A percentile compares a stretch with the other conserved stretches of the same genome.
Conservation (phyloP, 2,329 filamentous ascomycete genomes). For the Akanthomyces uredinophilus region DNA sequence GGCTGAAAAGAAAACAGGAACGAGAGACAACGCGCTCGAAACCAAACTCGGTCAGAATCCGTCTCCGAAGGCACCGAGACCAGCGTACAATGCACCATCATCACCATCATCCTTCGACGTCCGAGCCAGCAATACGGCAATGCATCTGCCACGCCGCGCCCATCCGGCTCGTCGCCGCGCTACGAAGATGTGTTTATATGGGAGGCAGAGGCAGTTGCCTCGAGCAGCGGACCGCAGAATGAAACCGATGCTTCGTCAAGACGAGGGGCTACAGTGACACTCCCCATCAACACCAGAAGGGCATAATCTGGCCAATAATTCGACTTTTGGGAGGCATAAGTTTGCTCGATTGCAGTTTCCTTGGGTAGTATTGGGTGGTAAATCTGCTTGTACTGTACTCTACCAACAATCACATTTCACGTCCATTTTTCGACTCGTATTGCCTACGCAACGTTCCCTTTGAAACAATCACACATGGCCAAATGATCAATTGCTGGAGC, state of each 20-base stretch:
- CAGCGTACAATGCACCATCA: conserved; percentile 3
- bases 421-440: no score
- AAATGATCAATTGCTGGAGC: no score
- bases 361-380: not conserved
- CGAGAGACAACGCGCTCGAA: not conserved
- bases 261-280: not conserved
- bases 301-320: not conserved
- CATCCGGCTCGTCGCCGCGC: not conserved
- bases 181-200: conserved; percentile 6
- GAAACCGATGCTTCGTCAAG: not conserved
- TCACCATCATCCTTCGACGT: conserved; percentile 4
- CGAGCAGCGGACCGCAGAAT: not conserved
- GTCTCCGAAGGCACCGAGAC: not conserved
- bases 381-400: not conserved
- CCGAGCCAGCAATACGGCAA: conserved; percentile 9
- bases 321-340: not conserved
- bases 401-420: no score
- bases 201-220: not conserved
- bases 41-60: not conserved
- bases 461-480: not conserved
- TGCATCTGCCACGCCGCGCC: not conserved
- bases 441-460: not conserved
- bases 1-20: not conserved
- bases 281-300: conserved; percentile 1
- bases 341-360: not conserved